A percentile compares a stretch with the other conserved stretches of the same genome.
These are phyloP conservation scores for Vaccinium macrocarpon DNA, from an alignment of 148 eudicot genomes.

Conservation along the genomic window DNA sequence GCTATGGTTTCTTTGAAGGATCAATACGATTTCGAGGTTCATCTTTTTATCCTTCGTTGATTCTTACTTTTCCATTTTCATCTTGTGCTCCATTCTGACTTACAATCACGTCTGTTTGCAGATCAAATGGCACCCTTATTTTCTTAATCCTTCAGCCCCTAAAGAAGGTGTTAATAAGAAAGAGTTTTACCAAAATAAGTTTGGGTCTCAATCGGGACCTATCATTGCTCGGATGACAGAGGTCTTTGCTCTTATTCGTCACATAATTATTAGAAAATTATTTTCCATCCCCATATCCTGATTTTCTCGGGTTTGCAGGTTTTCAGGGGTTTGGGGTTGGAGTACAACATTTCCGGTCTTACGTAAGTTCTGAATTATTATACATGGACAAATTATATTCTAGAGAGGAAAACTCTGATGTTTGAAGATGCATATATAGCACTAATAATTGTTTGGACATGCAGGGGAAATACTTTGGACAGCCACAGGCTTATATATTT, in stretches of 20 bases:
- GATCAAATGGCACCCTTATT: conserved; percentile 86
- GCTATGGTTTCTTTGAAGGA: conserved; percentile 61
- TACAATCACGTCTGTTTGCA: conserved; percentile 21
- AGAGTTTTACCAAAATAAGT: conserved; percentile 55
- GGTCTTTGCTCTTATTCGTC: conserved; percentile 36
- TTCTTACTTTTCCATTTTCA: background rate
- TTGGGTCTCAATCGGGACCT: conserved; percentile 55
- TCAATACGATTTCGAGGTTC: conserved; percentile 76
- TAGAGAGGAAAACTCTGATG: conserved; percentile 2
- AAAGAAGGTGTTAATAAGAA: conserved; percentile 76
- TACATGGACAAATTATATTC: background rate
- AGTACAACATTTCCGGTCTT: conserved; percentile 68
- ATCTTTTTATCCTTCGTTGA: background rate
- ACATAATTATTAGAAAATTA: background rate
- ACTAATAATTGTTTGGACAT: background rate
- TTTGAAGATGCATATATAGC: background rate
- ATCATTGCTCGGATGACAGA: conserved; percentile 60
- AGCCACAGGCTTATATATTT: conserved; percentile 88
- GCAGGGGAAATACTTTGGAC: conserved; percentile 80
- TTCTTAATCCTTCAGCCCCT: conserved; percentile 77
- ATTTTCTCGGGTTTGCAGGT: conserved; percentile 39
- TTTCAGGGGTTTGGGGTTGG: conserved; percentile 65
- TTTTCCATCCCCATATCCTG: background rate
- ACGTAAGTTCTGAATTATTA: conserved; percentile 51
- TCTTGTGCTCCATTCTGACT: background rate